Conservation (phyloP, 164 flowering plant genomes). For the Magnolia sinica region DNA sequence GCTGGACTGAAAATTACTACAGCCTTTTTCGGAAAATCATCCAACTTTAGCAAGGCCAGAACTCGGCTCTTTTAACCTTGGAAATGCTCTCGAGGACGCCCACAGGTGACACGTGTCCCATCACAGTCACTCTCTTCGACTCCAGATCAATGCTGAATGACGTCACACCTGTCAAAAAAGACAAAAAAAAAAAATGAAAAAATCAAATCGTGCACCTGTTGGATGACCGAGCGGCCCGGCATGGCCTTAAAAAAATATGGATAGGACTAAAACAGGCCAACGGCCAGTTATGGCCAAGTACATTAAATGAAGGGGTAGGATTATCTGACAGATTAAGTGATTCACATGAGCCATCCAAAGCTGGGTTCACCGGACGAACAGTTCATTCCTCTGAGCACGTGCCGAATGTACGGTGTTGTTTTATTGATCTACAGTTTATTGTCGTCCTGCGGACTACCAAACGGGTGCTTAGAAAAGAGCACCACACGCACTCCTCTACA, state of each 20-base stretch:
- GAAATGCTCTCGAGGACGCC: constrained; percentile 77
- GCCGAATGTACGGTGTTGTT: neutral
- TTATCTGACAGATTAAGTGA: neutral
- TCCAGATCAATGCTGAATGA: constrained; percentile 83
- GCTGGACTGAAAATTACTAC: neutral
- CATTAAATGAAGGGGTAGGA: neutral
- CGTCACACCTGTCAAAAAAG: constrained; percentile 67
- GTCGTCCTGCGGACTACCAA: too few relatives aligned
- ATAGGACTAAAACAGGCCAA: neutral
- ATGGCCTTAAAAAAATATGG: neutral
- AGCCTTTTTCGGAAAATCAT: neutral
- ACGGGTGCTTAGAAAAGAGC: too few relatives aligned
- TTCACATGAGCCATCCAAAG: neutral
- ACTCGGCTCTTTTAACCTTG: constrained; percentile 78
- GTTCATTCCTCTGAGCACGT: neutral
- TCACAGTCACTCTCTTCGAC: constrained; percentile 75
- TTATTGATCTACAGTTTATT: too few relatives aligned
- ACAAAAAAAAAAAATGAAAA: neutral
- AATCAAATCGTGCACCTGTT: neutral
- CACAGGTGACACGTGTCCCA: constrained; percentile 74
- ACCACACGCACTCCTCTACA: too few relatives aligned
- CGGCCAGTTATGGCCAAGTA: neutral
- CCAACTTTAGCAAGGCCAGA: constrained; percentile 39
- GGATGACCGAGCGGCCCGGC: neutral
- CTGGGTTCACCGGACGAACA: neutral